Evolutionary conservation across 257 asterid genomes (phyloP), one percentile per base, ranked within the genome.

Genomic region (Rubia yunnanensis): DNA sequence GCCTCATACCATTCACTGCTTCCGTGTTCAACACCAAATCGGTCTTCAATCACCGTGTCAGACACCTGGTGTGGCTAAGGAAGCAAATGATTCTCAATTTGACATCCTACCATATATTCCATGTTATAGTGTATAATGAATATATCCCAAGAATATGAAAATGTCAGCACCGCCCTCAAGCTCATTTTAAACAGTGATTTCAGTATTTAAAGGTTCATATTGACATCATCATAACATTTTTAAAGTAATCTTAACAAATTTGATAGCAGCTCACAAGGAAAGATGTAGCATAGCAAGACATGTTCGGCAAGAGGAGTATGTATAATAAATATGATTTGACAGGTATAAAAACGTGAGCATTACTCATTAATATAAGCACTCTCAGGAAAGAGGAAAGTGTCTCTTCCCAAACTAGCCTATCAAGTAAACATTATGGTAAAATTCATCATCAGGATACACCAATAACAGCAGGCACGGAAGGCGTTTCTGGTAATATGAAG

Each of bases 381-480:
- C 18, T 27, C 62, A 27, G 8, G 13, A 56, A 7, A 13, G 2
- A 38, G 36, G 3, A 38, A 31, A 22, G 41, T n/a, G 32, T 9
- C n/a, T 22, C 35, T 14, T 10, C 50, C 24, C 5, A 66, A 1
- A 54, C 28, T 36, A 46, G 27, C 38, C 15, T 10, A 65, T 55
- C 22, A 49, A 2, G 23, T 64, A 57, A 48, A 56, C 67, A 56
- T 46, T 46, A 15, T 27, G 49, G 9, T 4, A 58, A 20, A 70
- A 26, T 38, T 34, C 14, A 13, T 36, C 20, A 58, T 48, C 49
- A 86, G 99, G 99, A 94, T 94, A 90, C 99, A 82, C 99, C 99
- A 83, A 94, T 86, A 73, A 94, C 97, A 78, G 96, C 97, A 48
- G 99, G 97, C 73, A 94, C 82, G 65, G 99, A 90, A 66, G 99